Conservation (phyloP, 2,329 filamentous ascomycete genomes). For the Calonectria honghensis region DNA sequence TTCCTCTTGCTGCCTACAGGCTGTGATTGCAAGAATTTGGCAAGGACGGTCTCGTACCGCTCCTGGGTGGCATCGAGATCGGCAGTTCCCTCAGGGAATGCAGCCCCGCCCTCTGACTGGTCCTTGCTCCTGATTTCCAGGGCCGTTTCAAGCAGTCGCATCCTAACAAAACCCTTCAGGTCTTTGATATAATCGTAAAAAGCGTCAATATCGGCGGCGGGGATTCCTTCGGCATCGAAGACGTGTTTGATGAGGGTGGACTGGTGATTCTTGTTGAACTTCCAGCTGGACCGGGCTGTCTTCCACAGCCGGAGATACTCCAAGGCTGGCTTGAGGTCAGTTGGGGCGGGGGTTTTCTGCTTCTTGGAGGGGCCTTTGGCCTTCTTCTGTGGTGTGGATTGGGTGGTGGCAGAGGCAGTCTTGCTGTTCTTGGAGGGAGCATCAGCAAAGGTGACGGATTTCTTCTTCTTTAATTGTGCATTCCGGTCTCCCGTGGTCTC, state of each 20-base stretch:
- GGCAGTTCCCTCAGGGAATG: slow-evolving; percentile 70
- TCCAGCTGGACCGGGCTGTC: slow-evolving; percentile 83
- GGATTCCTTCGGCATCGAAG: slow-evolving; percentile 83
- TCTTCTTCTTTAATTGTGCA: slow-evolving; percentile 62
- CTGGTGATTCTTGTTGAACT: slow-evolving; percentile 97
- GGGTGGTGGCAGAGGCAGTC: slow-evolving; percentile 47
- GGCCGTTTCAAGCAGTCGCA: slow-evolving; percentile 80
- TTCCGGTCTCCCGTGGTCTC: slow-evolving; percentile 51
- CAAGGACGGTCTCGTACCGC: slow-evolving; percentile 73
- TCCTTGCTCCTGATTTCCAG: slow-evolving; percentile 76
- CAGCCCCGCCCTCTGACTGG: slow-evolving; percentile 68
- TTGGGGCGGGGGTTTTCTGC: slow-evolving; percentile 60
- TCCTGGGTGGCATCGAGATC: slow-evolving; percentile 70
- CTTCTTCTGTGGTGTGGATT: slow-evolving; percentile 58
- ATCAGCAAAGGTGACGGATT: slow-evolving; percentile 71
- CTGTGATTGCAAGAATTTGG: slow-evolving; percentile 65
- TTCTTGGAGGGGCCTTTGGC: slow-evolving; percentile 64
- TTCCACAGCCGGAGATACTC: slow-evolving; percentile 87
- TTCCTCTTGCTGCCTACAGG: slow-evolving; percentile 66
- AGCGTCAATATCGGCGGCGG: slow-evolving; percentile 79
- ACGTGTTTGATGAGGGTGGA: slow-evolving; percentile 88
- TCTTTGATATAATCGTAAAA: slow-evolving; percentile 87
- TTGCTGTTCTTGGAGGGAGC: slow-evolving; percentile 60
- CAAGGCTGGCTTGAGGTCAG: slow-evolving; percentile 78
- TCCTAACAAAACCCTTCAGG: slow-evolving; percentile 83